Evolutionary conservation across 2,329 filamentous ascomycete species (phyloP).

Genomic region (Xylariaceae sp.): DNA sequence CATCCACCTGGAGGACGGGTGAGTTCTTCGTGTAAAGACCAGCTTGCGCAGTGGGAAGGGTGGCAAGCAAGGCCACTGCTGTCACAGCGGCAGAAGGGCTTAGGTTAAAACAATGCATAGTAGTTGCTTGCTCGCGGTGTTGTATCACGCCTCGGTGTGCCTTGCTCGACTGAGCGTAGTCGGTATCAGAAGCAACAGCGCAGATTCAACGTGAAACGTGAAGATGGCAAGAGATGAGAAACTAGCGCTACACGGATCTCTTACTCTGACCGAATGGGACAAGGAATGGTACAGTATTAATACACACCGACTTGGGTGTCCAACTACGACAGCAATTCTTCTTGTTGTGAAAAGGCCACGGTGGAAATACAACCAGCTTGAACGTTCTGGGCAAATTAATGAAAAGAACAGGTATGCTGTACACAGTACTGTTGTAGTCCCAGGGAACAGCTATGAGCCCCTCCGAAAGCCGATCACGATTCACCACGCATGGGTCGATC

Average conservation of each 20-base stretch:
- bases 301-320: too few relatives aligned
- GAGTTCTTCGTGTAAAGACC: slow-evolving; percentile 84
- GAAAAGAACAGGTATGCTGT: slow-evolving; percentile 18
- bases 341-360: slow-evolving; percentile 37
- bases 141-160: slow-evolving; percentile 5
- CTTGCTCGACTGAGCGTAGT: slow-evolving; percentile 4
- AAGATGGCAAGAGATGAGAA: slow-evolving; percentile 5
- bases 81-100: slow-evolving; percentile 48
- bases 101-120: slow-evolving; percentile 46
- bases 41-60: slow-evolving; percentile 59
- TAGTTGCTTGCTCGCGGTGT: slow-evolving; percentile 2
- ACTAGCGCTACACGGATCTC: too few relatives aligned
- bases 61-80: slow-evolving; percentile 59
- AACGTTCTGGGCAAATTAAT: neutral
- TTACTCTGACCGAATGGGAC: too few relatives aligned
- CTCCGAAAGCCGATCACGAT: slow-evolving; percentile 8
- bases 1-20: slow-evolving; percentile 75
- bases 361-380: slow-evolving; percentile 31
- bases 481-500: neutral
- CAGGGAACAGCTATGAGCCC: too few relatives aligned
- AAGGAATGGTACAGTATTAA: too few relatives aligned
- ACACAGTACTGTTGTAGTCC: too few relatives aligned
- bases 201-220: neutral
- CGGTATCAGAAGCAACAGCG: neutral
- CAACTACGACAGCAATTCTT: neutral